Evolutionary conservation across 805 yeast species (phyloP).

Genomic region (Tetrapisispora fleetii): DNA sequence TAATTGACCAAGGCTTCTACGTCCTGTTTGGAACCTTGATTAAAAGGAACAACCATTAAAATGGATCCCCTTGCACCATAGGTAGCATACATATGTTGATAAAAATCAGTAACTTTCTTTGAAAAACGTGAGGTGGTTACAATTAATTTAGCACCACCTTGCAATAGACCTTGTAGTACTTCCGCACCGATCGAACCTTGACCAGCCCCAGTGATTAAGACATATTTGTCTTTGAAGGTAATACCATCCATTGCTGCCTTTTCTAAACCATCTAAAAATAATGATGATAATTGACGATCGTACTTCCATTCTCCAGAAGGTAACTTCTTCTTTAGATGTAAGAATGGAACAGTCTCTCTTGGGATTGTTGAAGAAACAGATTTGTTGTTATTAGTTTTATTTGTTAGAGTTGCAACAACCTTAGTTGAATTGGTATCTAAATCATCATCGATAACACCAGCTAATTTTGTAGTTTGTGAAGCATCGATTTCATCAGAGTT

Average conservation of each 20-base stretch:
- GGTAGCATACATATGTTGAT: constrained; percentile 86
- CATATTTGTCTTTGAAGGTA: constrained; percentile 78
- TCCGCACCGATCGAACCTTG: constrained; percentile 98
- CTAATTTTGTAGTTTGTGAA: constrained; percentile 48
- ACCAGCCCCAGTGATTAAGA: constrained; percentile 96
- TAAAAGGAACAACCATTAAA: constrained; percentile 94
- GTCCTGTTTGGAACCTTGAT: constrained; percentile 95
- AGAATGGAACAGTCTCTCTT: constrained; percentile 84
- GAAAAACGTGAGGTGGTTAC: constrained; percentile 96
- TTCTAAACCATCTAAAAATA: constrained; percentile 84
- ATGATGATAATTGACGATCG: constrained; percentile 65
- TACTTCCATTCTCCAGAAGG: constrained; percentile 72
- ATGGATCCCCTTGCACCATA: constrained; percentile 89
- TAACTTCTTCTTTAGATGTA: constrained; percentile 77
- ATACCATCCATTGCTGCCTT: constrained; percentile 91
- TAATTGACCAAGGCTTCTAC: constrained; percentile 75
- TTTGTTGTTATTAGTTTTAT: constrained; percentile 54
- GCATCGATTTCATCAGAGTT: constrained; percentile 63
- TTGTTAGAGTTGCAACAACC: constrained; percentile 80
- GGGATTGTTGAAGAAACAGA: constrained; percentile 69
- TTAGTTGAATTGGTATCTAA: constrained; percentile 47
- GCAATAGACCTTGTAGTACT: constrained; percentile 82
- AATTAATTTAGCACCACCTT: constrained; percentile 96
- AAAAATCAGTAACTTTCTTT: constrained; percentile 87
- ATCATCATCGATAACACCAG: constrained; percentile 41